These are phyloP conservation scores for Podospora fimiseda DNA, from an alignment of 495 filamentous ascomycete species.

Conservation along the genomic window DNA sequence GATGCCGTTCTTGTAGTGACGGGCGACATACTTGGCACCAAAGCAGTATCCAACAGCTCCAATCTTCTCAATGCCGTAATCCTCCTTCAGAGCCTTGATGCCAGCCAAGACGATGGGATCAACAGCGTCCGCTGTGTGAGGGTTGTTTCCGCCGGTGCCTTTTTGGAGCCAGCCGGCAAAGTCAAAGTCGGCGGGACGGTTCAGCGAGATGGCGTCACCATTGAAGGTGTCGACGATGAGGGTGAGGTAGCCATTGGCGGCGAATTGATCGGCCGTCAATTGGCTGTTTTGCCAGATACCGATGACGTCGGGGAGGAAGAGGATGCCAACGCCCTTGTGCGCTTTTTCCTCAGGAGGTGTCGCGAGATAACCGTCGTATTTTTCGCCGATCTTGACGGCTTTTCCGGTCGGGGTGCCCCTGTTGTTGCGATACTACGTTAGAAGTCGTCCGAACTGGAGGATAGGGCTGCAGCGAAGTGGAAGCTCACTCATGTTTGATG, in stretches of 20 bases:
- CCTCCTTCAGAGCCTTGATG: slow-evolving; percentile 42
- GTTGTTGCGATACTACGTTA: slow-evolving; percentile 1
- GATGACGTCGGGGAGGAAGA: slow-evolving; percentile 60
- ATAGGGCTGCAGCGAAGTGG: background rate
- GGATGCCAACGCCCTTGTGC: slow-evolving; percentile 46
- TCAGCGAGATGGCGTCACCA: slow-evolving; percentile 57
- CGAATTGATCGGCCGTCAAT: slow-evolving; percentile 77
- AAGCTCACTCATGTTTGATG: slow-evolving; percentile 26
- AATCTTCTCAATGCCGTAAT: slow-evolving; percentile 55
- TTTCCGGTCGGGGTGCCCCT: slow-evolving; percentile 38
- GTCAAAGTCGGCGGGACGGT: slow-evolving; percentile 52
- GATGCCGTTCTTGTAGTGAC: slow-evolving; percentile 44
- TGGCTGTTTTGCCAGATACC: slow-evolving; percentile 71
- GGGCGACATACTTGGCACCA: slow-evolving; percentile 52
- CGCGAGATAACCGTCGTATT: slow-evolving; percentile 46
- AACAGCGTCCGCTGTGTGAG: slow-evolving; percentile 53
- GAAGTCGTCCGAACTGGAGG: background rate
- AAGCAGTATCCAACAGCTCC: slow-evolving; percentile 78
- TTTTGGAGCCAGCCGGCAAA: slow-evolving; percentile 54
- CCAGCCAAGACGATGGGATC: slow-evolving; percentile 45
- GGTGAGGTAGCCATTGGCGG: slow-evolving; percentile 72
- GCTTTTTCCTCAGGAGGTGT: slow-evolving; percentile 35
- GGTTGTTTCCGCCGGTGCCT: slow-evolving; percentile 44
- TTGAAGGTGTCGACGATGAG: slow-evolving; percentile 73
- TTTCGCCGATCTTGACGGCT: slow-evolving; percentile 35